phyloP scores from a whole-genome alignment of 139 green algal genomes.

The Pleodorina starrii region DNA sequence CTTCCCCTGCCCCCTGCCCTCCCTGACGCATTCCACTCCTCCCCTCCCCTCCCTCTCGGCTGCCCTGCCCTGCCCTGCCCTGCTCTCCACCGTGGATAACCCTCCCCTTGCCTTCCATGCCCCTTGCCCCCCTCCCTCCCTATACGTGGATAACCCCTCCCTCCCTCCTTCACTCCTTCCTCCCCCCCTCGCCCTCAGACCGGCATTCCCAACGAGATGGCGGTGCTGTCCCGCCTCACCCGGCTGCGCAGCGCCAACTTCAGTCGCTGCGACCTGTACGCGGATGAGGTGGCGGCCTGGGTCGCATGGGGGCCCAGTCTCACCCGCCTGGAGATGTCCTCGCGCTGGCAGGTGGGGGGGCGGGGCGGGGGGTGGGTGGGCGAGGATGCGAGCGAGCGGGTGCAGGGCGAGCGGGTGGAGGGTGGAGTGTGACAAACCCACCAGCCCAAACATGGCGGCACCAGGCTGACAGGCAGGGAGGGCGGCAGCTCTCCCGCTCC shows the following conservation, averaged over 20 bases:
- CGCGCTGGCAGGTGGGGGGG: background rate
- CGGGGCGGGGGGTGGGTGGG: background rate
- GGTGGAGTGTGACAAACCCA: background rate
- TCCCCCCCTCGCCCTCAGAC: background rate
- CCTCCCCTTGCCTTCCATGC: background rate
- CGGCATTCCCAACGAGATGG: constrained; percentile 42
- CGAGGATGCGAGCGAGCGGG: background rate
- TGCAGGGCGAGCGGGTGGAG: too few species aligned
- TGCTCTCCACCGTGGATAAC: too few species aligned
- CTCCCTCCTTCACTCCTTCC: background rate
- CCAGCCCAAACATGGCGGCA: too few species aligned
- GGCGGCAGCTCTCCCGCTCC: too few species aligned
- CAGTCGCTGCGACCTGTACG: constrained; percentile 3
- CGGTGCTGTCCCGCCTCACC: constrained; percentile 16
- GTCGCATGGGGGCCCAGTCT: constrained; percentile 14
- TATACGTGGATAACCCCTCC: background rate
- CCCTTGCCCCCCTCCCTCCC: background rate
- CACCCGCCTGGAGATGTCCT: constrained; percentile 13
- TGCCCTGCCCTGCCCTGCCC: too few species aligned
- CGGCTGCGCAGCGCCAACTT: background rate
- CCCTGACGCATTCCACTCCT: too few species aligned
- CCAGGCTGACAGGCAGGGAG: too few species aligned
- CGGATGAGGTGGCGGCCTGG: constrained; percentile 40
- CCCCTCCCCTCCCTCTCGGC: too few species aligned
- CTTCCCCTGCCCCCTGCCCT: too few species aligned